Percentiles rank a stretch among this genome's conserved stretches.
These are phyloP conservation scores for Tylopilus orsonianus DNA, from an alignment of 1,284 basidiomycete genomes.

Conservation along the genomic window DNA sequence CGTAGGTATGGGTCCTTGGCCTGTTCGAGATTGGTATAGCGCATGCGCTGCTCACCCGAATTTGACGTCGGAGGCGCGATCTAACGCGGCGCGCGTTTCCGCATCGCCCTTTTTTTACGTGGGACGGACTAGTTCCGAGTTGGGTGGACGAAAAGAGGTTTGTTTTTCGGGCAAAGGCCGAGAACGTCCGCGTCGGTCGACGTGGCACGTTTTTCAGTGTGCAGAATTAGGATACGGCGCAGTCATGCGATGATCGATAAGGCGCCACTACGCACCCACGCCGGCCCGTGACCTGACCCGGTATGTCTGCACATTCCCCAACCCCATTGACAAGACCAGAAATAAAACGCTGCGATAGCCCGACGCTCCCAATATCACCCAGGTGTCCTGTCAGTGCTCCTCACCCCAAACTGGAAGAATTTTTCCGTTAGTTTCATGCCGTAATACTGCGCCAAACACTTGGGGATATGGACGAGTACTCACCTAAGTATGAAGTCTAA, in stretches of 20 bases:
- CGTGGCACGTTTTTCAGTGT: slow-evolving; percentile 22
- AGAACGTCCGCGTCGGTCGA: slow-evolving; percentile 17
- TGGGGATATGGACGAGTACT: too few relatives aligned
- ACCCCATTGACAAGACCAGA: background rate
- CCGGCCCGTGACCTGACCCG: background rate
- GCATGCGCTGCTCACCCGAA: background rate
- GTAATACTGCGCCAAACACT: background rate
- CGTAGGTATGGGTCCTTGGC: too few relatives aligned
- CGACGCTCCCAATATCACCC: background rate
- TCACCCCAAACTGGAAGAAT: background rate
- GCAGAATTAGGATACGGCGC: slow-evolving; percentile 4
- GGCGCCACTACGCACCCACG: slow-evolving; percentile 7
- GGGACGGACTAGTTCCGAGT: slow-evolving; percentile 15
- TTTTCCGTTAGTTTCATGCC: background rate
- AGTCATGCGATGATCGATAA: background rate
- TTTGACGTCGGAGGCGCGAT: slow-evolving; percentile 1
- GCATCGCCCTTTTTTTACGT: background rate
- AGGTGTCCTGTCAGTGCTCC: background rate
- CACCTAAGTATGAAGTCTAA: background rate
- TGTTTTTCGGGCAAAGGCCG: background rate
- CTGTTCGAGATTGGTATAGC: background rate
- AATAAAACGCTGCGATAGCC: background rate
- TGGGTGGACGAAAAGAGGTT: background rate
- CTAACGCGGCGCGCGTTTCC: background rate
- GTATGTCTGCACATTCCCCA: background rate